Percentiles rank a stretch among this genome's conserved stretches.
Evolutionary conservation across 768 basidiomycete genomes (phyloP).

Genomic region (Lentinus brumalis): DNA sequence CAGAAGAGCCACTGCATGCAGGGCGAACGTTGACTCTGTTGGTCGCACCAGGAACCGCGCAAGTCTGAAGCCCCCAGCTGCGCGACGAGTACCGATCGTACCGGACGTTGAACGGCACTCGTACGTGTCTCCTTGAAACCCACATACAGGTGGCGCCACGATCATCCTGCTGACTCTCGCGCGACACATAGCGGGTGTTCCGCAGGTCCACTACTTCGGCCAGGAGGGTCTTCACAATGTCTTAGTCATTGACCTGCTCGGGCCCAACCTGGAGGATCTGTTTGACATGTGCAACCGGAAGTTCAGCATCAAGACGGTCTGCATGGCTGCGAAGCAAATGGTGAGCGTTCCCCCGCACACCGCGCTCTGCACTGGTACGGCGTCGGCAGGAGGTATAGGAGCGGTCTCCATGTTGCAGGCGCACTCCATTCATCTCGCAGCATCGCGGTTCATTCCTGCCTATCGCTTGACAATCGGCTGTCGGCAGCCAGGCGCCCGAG

Average conservation of each 20-base stretch:
- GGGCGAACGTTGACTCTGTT: neutral
- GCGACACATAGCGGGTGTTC: slow-evolving; percentile 80
- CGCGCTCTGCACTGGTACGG: neutral
- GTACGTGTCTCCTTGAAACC: slow-evolving; percentile 48
- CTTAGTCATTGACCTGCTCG: slow-evolving; percentile 90
- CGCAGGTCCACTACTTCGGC: slow-evolving; percentile 98
- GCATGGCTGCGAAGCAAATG: slow-evolving; percentile 99
- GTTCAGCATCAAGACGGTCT: slow-evolving; percentile 97
- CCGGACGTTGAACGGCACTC: slow-evolving; percentile 88
- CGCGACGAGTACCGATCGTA: slow-evolving; percentile 98
- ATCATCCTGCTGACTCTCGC: neutral
- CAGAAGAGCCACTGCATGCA: neutral
- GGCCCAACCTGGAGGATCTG: slow-evolving; percentile 96
- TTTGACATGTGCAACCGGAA: slow-evolving; percentile 99
- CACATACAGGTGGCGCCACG: slow-evolving; percentile 2
- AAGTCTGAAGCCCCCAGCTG: slow-evolving; percentile 97
- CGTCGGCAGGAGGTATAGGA: neutral
- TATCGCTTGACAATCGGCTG: slow-evolving; percentile 9
- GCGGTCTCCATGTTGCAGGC: slow-evolving; percentile 1
- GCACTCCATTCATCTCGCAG: neutral
- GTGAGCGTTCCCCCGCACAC: slow-evolving; percentile 45
- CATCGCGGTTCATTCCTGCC: slow-evolving; percentile 1
- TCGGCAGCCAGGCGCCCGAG: slow-evolving; percentile 6
- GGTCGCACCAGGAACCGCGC: slow-evolving; percentile 70
- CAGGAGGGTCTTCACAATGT: slow-evolving; percentile 99